Evolutionary conservation across 805 yeast genomes (phyloP).

Genomic region (Jamesozyma lodderae): DNA sequence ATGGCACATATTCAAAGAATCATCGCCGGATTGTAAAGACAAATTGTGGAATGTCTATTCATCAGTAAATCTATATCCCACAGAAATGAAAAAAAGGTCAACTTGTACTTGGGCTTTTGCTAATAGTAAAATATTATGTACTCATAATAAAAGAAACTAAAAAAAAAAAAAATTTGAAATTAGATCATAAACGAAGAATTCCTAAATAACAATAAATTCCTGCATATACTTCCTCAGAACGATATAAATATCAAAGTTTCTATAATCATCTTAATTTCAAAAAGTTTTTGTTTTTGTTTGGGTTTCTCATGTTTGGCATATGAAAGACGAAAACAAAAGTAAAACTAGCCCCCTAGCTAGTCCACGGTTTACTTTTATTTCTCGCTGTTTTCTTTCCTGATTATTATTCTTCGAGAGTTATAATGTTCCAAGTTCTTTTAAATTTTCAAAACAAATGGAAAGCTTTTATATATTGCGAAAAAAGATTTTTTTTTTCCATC

Average conservation of each 20-base stretch:
- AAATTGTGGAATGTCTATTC: conserved; percentile 32
- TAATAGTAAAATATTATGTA: conserved; percentile 22
- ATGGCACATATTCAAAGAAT: conserved; percentile 54
- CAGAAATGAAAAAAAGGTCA: not conserved
- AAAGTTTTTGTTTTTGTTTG: not conserved
- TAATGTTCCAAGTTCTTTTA: too few species aligned
- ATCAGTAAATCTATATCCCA: conserved; percentile 16
- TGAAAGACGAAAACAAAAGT: not conserved
- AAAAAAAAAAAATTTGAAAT: conserved; percentile 6
- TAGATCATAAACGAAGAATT: conserved; percentile 70
- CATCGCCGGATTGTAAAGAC: conserved; percentile 34
- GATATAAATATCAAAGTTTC: conserved; percentile 28
- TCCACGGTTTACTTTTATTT: not conserved
- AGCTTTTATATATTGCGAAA: too few species aligned
- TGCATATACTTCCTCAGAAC: conserved; percentile 71
- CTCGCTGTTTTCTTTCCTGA: not conserved
- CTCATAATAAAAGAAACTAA: conserved; percentile 17
- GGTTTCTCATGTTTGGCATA: not conserved
- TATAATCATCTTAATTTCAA: conserved; percentile 19
- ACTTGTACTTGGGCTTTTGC: too few species aligned
- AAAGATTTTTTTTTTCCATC: too few species aligned
- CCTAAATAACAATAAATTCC: conserved; percentile 54
- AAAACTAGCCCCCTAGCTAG: conserved; percentile 1
- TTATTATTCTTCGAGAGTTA: too few species aligned
- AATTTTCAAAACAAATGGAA: too few species aligned